Evolutionary conservation across 2,329 filamentous ascomycete species (phyloP), one percentile per base, ranked within the genome.

Genomic region (Calonectria pteridis): DNA sequence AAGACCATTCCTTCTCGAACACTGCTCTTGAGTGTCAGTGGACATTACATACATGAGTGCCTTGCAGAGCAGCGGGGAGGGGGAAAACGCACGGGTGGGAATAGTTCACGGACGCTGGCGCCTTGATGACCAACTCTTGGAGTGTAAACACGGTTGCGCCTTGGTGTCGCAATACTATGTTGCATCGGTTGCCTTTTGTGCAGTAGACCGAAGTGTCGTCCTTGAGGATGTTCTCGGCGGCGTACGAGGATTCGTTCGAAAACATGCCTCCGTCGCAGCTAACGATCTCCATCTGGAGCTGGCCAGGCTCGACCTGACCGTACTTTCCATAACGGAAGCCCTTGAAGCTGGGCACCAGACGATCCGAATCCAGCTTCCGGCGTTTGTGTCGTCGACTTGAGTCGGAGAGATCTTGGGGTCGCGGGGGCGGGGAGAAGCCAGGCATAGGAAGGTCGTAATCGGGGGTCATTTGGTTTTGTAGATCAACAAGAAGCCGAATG

Each of bases 1-100:
- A 98, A 98, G 1, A 98, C 91, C 89, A 98, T 93, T 55, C 97
- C 96, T 88, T 98, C 94, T 84, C 96, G 93, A 67, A 98, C 93
- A 68, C 94, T 96, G 82, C 71, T 59, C 69, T 31, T 70, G n/a
- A 67, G 68, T 26, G 55, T 79, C 64, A 80, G 77, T 66, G 35
- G 72, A 58, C 49, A 23, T 55, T 69, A 37, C 69, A 50, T 33
- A 20, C 69, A 75, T 71, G 71, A 67, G 75, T 71, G 23, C 33
- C 14, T 2, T 20, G 55, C 23, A 29, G 18, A 31, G 9, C 70
- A 75, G 76, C 72, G 72, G 35, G 35, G 49, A 58, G 28, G 49
- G 18, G 23, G 20, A 43, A 53, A 51, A 91, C 94, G 84, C 91
- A 97, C 94, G 95, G 95, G 78, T 95, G 93, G 73, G 95, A 96